Evolutionary conservation across 805 yeast genomes (phyloP).

Genomic region (Starmerella apicola): DNA sequence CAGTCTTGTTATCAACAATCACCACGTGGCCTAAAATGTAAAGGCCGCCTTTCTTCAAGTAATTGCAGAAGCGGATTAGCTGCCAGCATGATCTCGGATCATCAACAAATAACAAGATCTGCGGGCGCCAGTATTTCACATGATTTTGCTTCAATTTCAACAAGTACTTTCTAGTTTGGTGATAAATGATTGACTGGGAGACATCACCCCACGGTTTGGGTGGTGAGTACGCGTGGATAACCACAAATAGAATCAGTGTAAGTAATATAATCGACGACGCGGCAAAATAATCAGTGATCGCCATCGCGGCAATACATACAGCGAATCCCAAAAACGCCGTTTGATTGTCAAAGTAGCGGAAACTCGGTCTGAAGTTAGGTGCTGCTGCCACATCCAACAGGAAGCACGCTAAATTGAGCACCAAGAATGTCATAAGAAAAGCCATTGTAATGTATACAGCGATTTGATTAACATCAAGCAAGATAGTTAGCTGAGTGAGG

Average conservation of each 20-base stretch:
- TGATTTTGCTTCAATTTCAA: slow-evolving; percentile 76
- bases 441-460: slow-evolving; percentile 97
- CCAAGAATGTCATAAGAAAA: slow-evolving; percentile 87
- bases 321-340: slow-evolving; percentile 73
- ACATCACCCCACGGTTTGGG: slow-evolving; percentile 99
- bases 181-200: slow-evolving; percentile 86
- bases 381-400: slow-evolving; percentile 79
- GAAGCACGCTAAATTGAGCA: slow-evolving; percentile 88
- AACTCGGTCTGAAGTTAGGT: slow-evolving; percentile 96
- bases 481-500: slow-evolving; percentile 69
- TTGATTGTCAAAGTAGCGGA: slow-evolving; percentile 66
- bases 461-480: slow-evolving; percentile 84
- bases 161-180: slow-evolving; percentile 87
- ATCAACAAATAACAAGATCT: slow-evolving; percentile 73
- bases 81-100: slow-evolving; percentile 90
- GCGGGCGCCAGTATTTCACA: slow-evolving; percentile 98
- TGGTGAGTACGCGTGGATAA: slow-evolving; percentile 83
- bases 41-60: slow-evolving; percentile 88
- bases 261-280: slow-evolving; percentile 65
- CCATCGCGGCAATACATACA: slow-evolving; percentile 71
- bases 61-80: slow-evolving; percentile 82
- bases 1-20: slow-evolving; percentile 33
- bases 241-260: slow-evolving; percentile 50
- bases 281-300: slow-evolving; percentile 81
- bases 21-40: slow-evolving; percentile 88